Evolutionary conservation across 805 yeast species (phyloP), one percentile per base, ranked within the genome.

Genomic region (Saturnispora gosingensis): DNA sequence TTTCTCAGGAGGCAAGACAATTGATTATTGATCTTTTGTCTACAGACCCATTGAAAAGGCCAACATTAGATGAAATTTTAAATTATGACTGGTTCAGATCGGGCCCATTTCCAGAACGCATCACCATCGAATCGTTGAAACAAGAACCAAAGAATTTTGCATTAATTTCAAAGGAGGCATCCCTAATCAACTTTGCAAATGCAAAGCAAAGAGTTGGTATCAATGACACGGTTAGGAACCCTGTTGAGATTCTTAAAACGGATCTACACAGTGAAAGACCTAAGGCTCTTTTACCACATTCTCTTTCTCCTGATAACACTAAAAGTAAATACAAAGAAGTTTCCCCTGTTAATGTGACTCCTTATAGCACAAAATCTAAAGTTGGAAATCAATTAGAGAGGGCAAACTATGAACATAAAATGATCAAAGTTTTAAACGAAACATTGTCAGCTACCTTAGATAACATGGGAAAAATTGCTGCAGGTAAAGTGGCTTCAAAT

Each of bases 261-360:
- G 90, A 83, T 64, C 71, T 83, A 58, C 83, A 81, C 58, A 79
- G 85, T 50, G 86, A 83, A 64, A 78, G 76, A 59, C 82, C 85
- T 45, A 77, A 72, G 59, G 68, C 87, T 3, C 76, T 90, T 54
- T 72, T 90, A 59, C 98, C 98, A 36, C 85, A 83, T 59, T 85
- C 96, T 2, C 77, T 90, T 63, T 89, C 97, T 24, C 98, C 98
- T 16, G 91, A 91, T 58, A 89, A 88, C 63, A 88, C 96, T 45
- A 85, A 82, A 64, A 82, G 76, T 67, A 90, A 90, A 70, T 90
- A 90, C 69, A 83, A 83, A 65, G 93, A 85, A 63, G 80, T 83
- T 48, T 56, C 66, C 16, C 61, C 65, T 6, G 62, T 56, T 35
- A 53, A 56, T 30, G 52, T 60, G 39, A 63, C 58, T 50, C 60